These are phyloP conservation scores for Apium graveolens DNA, from an alignment of 129 eudicot genomes.

Conservation along the genomic window DNA sequence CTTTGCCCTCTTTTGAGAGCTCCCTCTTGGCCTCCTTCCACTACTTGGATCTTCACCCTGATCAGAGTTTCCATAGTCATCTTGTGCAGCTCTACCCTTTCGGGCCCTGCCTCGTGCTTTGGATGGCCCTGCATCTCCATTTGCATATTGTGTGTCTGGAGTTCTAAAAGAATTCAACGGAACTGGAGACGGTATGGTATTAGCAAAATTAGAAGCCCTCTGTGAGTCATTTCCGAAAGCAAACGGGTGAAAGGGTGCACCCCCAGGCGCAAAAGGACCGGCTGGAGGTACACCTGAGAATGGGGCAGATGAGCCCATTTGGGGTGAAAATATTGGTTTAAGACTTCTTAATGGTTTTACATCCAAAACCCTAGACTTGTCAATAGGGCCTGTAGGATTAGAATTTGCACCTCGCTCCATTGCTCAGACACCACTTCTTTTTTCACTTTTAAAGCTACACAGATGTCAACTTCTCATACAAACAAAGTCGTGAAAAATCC, in stretches of 20 bases:
- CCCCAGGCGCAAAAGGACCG: constrained; percentile 75
- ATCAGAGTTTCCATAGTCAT: constrained; percentile 15
- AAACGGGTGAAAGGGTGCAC: constrained; percentile 60
- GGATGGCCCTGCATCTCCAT: constrained; percentile 40
- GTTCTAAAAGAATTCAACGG: constrained; percentile 56
- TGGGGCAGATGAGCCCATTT: constrained; percentile 22
- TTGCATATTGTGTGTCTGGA: constrained; percentile 28
- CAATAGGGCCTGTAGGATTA: constrained; percentile 35
- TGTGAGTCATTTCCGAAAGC: constrained; percentile 22
- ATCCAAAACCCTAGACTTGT: constrained; percentile 55
- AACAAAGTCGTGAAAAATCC: not conserved
- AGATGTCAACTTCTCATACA: not conserved
- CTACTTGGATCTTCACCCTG: constrained; percentile 36
- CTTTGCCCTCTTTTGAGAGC: constrained; percentile 19
- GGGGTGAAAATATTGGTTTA: constrained; percentile 56
- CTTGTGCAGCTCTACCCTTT: constrained; percentile 4
- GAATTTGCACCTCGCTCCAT: constrained; percentile 58
- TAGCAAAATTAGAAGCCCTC: constrained; percentile 21
- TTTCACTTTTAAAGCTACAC: not conserved
- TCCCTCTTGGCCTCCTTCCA: constrained; percentile 20
- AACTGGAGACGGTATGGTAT: constrained; percentile 48
- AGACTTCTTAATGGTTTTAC: constrained; percentile 71
- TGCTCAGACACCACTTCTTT: constrained; percentile 11
- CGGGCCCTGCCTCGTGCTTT: constrained; percentile 17
- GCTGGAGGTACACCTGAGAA: constrained; percentile 55